These are phyloP conservation scores for Umbilicus rupestris DNA, from an alignment of 164 flowering plant species.

Conservation along the genomic window DNA sequence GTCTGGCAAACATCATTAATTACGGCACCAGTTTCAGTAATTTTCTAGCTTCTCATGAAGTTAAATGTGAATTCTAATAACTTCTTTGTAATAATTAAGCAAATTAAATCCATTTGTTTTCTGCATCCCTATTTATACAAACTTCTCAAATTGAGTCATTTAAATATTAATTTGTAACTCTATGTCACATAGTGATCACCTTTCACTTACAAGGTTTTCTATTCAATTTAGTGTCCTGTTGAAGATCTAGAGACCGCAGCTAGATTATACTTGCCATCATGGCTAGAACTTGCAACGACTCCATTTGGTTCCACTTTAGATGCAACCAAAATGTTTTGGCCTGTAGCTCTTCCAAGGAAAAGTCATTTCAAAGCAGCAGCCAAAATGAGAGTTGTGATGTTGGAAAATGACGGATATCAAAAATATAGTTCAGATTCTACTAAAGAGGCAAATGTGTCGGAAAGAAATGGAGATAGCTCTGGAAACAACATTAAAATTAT, in stretches of 20 bases:
- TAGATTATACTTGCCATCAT: slow-evolving; percentile 48
- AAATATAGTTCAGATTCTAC: slow-evolving; percentile 25
- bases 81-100: not conserved
- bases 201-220: not conserved
- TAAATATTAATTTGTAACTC: not conserved
- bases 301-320: slow-evolving; percentile 82
- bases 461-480: slow-evolving; percentile 51
- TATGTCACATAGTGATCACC: not conserved
- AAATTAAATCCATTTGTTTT: not conserved
- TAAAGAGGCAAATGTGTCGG: slow-evolving; percentile 27
- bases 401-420: slow-evolving; percentile 41
- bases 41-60: not conserved
- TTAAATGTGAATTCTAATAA: not conserved
- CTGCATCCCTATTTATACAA: not conserved
- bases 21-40: not conserved
- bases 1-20: not conserved
- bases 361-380: slow-evolving; percentile 90
- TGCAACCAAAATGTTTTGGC: slow-evolving; percentile 92
- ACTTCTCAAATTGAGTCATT: not conserved
- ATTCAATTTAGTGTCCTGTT: slow-evolving; percentile 49
- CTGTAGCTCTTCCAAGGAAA: slow-evolving; percentile 75
- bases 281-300: slow-evolving; percentile 84
- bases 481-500: slow-evolving; percentile 42
- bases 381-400: slow-evolving; percentile 82
- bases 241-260: slow-evolving; percentile 68